phyloP scores from a whole-genome alignment of 257 asterid genomes.

The Plantago ovata region DNA sequence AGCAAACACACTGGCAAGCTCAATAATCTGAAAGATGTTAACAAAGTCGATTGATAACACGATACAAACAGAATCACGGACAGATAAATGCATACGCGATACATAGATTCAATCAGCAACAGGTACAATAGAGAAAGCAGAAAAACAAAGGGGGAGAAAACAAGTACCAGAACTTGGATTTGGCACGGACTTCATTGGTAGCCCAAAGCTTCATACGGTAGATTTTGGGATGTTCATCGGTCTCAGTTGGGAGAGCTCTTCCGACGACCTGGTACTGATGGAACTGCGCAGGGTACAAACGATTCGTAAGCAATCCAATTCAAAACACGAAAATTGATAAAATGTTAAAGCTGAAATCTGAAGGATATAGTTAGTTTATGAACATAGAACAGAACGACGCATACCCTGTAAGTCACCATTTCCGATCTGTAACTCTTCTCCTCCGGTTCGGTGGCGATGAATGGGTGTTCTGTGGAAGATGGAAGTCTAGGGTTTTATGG shows the following conservation, averaged over 20 bases:
- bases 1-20: too few relatives aligned
- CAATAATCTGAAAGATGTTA: too few relatives aligned
- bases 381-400: background rate
- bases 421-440: constrained; percentile 16
- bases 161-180: constrained; percentile 73
- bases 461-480: background rate
- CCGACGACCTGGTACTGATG: constrained; percentile 96
- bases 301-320: background rate
- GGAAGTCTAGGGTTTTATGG: background rate
- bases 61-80: too few relatives aligned
- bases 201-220: constrained; percentile 97
- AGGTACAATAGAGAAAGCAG: background rate
- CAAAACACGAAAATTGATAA: too few relatives aligned
- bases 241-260: constrained; percentile 83
- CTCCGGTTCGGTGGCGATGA: background rate
- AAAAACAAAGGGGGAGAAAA: background rate
- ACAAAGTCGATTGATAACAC: too few relatives aligned
- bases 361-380: too few relatives aligned
- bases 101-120: too few relatives aligned
- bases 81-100: too few relatives aligned
- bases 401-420: constrained; percentile 49
- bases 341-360: too few relatives aligned
- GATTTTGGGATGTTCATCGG: constrained; percentile 79
- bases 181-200: constrained; percentile 90
- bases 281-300: constrained; percentile 38